Evolutionary conservation across 805 yeast genomes (phyloP).

Genomic region (Wickerhamiella australiensis): DNA sequence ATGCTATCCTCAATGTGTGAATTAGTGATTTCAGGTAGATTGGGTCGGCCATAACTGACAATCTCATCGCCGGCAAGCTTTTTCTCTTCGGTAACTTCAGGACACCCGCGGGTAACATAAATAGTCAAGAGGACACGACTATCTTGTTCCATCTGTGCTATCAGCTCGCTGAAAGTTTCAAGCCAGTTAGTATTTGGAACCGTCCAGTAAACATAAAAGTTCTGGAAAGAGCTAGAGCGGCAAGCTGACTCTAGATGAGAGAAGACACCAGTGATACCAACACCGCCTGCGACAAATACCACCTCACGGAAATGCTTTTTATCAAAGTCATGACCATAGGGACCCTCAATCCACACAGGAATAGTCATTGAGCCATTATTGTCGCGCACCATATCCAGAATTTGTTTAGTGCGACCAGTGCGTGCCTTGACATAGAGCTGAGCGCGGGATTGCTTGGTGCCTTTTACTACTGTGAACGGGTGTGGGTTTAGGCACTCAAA

Average conservation of each 20-base stretch:
- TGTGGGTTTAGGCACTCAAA: constrained; percentile 52
- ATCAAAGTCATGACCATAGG: constrained; percentile 35
- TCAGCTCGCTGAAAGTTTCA: constrained; percentile 35
- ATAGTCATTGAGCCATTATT: constrained; percentile 19
- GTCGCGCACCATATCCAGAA: constrained; percentile 29
- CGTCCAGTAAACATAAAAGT: constrained; percentile 47
- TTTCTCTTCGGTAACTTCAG: not conserved
- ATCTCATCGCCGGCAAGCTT: not conserved
- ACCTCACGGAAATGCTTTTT: constrained; percentile 31
- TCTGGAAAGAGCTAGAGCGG: constrained; percentile 12
- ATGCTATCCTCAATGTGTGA: constrained; percentile 10
- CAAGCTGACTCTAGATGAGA: constrained; percentile 10
- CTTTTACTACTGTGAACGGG: constrained; percentile 41
- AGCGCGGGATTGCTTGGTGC: constrained; percentile 4
- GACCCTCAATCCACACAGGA: constrained; percentile 43
- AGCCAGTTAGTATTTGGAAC: constrained; percentile 42
- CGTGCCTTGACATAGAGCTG: constrained; percentile 24
- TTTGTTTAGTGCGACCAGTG: constrained; percentile 40
- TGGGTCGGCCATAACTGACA: constrained; percentile 7
- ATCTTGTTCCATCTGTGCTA: constrained; percentile 25
- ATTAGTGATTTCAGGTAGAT: constrained; percentile 3
- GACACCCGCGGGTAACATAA: constrained; percentile 3
- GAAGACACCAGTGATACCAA: constrained; percentile 47
- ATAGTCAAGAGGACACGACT: constrained; percentile 7
- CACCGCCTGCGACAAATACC: constrained; percentile 44